These are phyloP conservation scores for Mycena belliarum DNA, from an alignment of 768 basidiomycete genomes.

Conservation along the genomic window DNA sequence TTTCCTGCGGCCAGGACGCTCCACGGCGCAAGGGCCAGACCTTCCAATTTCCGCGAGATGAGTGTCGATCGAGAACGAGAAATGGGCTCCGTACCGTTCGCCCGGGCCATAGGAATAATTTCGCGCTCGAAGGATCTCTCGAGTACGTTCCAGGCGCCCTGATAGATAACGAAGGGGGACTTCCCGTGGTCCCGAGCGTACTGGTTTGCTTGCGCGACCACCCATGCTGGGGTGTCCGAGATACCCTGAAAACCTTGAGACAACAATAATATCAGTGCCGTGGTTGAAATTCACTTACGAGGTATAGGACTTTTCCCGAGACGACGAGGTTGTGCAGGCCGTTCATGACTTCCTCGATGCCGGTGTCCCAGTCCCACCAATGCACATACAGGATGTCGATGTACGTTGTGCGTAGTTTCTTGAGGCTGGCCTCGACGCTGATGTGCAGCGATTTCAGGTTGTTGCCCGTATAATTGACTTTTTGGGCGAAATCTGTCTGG, in stretches of 20 bases:
- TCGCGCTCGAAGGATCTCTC: conserved; percentile 47
- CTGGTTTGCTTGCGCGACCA: conserved; percentile 34
- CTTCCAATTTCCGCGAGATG: neutral
- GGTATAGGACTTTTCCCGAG: conserved; percentile 46
- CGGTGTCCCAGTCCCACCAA: conserved; percentile 45
- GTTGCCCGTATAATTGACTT: conserved; percentile 8
- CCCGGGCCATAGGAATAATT: conserved; percentile 38
- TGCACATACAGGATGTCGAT: conserved; percentile 61
- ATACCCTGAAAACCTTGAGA: conserved; percentile 14
- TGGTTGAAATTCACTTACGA: conserved; percentile 28
- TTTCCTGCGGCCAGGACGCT: conserved; percentile 32
- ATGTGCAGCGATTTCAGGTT: conserved; percentile 39
- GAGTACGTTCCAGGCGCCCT: conserved; percentile 37
- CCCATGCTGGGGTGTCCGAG: conserved; percentile 25
- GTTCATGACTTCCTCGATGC: conserved; percentile 47
- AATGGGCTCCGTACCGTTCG: neutral
- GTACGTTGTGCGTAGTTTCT: conserved; percentile 55
- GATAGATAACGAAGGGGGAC: conserved; percentile 47
- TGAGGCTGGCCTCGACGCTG: conserved; percentile 49
- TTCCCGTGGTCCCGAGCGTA: conserved; percentile 43
- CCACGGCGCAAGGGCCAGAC: conserved; percentile 40
- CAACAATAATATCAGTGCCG: neutral
- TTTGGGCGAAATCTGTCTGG: conserved; percentile 11
- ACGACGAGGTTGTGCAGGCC: conserved; percentile 43
- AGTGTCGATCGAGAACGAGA: neutral